A percentile compares a stretch with the other conserved stretches of the same genome.
Conservation (phyloP, 768 basidiomycete species). For the Amanita subjunquillea region DNA sequence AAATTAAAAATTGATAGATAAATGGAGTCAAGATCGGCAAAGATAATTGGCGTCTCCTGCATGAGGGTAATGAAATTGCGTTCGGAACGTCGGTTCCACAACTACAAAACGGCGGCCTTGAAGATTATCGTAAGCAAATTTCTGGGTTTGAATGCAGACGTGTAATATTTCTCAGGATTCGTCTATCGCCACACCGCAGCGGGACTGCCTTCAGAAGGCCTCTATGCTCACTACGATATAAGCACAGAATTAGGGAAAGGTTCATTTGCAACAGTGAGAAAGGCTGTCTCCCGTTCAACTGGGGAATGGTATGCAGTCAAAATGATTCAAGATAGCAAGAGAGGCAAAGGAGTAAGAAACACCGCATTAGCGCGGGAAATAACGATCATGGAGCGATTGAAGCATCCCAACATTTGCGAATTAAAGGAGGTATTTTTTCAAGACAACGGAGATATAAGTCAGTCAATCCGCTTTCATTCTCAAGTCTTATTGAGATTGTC, state of each 20-base stretch:
- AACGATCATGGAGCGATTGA: constrained; percentile 62
- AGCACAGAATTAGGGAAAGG: constrained; percentile 75
- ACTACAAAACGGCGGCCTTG: constrained; percentile 31
- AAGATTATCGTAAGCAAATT: constrained; percentile 60
- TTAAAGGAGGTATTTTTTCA: constrained; percentile 71
- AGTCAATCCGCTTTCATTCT: constrained; percentile 14
- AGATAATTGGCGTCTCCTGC: constrained; percentile 42
- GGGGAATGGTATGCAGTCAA: constrained; percentile 83
- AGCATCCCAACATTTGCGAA: constrained; percentile 77
- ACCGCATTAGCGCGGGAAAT: constrained; percentile 59
- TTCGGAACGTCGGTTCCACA: constrained; percentile 57
- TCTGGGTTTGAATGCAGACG: background rate
- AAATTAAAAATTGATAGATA: constrained; percentile 31
- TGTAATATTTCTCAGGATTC: constrained; percentile 35
- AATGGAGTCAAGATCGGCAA: constrained; percentile 58
- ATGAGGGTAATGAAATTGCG: constrained; percentile 79
- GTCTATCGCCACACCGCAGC: constrained; percentile 59
- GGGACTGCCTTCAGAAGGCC: constrained; percentile 36
- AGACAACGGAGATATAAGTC: constrained; percentile 48
- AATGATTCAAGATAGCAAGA: constrained; percentile 56
- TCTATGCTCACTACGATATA: constrained; percentile 61
- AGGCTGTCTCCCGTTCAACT: constrained; percentile 61
- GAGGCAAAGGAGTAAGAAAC: constrained; percentile 19
- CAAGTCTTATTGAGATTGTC: constrained; percentile 8
- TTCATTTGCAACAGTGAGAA: constrained; percentile 85